A percentile compares a stretch with the other conserved stretches of the same genome.
phyloP scores from a whole-genome alignment of 805 yeast genomes.

The Candida quercuum region DNA sequence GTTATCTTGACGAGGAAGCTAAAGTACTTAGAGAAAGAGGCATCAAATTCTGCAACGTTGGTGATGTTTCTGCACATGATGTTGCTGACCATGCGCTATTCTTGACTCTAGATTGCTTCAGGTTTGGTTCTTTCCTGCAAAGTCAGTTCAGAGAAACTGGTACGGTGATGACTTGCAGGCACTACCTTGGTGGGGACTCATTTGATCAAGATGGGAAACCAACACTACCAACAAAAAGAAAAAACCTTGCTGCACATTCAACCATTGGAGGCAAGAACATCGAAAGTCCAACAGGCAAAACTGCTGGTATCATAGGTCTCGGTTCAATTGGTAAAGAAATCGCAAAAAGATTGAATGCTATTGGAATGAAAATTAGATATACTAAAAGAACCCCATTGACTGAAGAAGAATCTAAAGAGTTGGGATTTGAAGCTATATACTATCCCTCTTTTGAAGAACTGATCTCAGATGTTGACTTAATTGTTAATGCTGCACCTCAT shows the following conservation, averaged over 20 bases:
- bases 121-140: constrained; percentile 48
- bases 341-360: constrained; percentile 46
- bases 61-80: constrained; percentile 56
- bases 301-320: constrained; percentile 64
- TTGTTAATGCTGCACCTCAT: constrained; percentile 65
- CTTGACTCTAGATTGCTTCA: constrained; percentile 53
- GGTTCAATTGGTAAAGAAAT: constrained; percentile 70
- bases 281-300: constrained; percentile 51
- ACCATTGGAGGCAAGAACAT: constrained; percentile 40
- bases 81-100: constrained; percentile 70
- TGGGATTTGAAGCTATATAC: constrained; percentile 43
- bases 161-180: constrained; percentile 43
- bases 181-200: constrained; percentile 26
- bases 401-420: constrained; percentile 25
- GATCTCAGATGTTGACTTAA: constrained; percentile 42
- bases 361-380: constrained; percentile 65
- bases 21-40: constrained; percentile 37
- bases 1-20: constrained; percentile 49
- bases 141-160: constrained; percentile 32
- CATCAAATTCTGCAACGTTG: constrained; percentile 56
- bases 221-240: constrained; percentile 24
- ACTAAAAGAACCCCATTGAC: constrained; percentile 47
- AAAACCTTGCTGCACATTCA: constrained; percentile 36
- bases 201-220: constrained; percentile 31
- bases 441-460: constrained; percentile 41